Conservation (phyloP, 2,329 filamentous ascomycete genomes). For the Thielaviopsis ethacetica region DNA sequence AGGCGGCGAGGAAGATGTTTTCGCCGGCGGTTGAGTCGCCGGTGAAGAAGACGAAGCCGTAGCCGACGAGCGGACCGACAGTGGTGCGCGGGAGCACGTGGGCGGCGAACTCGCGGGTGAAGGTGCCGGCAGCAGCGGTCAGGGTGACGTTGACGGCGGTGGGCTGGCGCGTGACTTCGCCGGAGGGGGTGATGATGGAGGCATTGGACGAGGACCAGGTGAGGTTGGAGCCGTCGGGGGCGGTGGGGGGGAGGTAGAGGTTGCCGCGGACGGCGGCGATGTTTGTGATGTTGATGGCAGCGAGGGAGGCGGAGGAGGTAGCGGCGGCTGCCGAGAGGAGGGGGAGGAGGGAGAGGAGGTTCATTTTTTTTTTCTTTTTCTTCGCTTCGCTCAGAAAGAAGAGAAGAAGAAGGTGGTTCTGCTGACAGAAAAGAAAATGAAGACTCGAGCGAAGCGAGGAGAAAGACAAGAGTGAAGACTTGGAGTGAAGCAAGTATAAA, state of each 20-base stretch:
- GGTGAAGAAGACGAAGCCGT: conserved; percentile 36
- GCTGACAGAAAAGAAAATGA: too few relatives aligned
- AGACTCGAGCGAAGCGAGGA: too few relatives aligned
- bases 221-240: conserved; percentile 18
- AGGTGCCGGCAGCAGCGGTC: conserved; percentile 20
- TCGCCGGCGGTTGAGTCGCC: conserved; percentile 27
- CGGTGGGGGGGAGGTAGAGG: conserved; percentile 19
- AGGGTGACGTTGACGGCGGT: conserved; percentile 18
- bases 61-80: conserved; percentile 25
- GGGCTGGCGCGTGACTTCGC: conserved; percentile 21
- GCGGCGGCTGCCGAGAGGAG: conserved; percentile 7
- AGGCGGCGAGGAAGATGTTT: conserved; percentile 35
- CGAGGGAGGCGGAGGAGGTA: conserved; percentile 12
- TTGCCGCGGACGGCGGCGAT: conserved; percentile 24
- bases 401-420: not conserved
- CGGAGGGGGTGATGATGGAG: conserved; percentile 20
- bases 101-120: conserved; percentile 18
- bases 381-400: too few relatives aligned
- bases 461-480: too few relatives aligned
- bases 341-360: not conserved
- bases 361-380: too few relatives aligned
- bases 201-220: conserved; percentile 22
- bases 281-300: conserved; percentile 18
- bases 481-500: too few relatives aligned
- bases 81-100: conserved; percentile 20